phyloP scores from a whole-genome alignment of 1,284 basidiomycete species.

The Athelia sp. region DNA sequence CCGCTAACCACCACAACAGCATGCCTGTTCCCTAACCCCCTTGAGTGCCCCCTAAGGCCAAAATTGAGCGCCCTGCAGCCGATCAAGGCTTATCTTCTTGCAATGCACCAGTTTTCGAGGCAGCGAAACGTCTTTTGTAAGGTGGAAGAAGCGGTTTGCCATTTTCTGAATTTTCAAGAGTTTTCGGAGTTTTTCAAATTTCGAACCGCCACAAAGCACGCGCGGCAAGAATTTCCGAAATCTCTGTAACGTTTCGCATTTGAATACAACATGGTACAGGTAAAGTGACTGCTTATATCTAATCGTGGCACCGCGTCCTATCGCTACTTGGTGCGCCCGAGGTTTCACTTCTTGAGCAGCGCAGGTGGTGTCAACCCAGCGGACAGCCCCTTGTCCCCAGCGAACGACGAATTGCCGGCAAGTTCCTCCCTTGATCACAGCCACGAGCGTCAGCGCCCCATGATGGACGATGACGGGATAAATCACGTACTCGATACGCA shows the following conservation, averaged over 20 bases:
- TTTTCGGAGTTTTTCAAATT: too few relatives aligned
- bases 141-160: too few relatives aligned
- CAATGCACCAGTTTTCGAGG: too few relatives aligned
- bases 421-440: slow-evolving; percentile 67
- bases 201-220: neutral
- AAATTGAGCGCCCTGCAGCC: too few relatives aligned
- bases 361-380: slow-evolving; percentile 70
- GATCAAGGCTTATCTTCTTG: too few relatives aligned
- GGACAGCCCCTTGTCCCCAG: slow-evolving; percentile 78
- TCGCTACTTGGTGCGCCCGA: too few relatives aligned
- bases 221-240: neutral
- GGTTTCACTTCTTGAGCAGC: slow-evolving; percentile 65
- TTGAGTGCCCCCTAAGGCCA: too few relatives aligned
- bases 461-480: slow-evolving; percentile 26
- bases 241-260: neutral
- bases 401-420: slow-evolving; percentile 57
- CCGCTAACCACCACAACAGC: too few relatives aligned
- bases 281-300: neutral
- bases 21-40: too few relatives aligned
- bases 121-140: too few relatives aligned
- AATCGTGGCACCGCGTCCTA: neutral
- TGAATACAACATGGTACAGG: neutral
- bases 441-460: slow-evolving; percentile 40
- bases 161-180: too few relatives aligned
- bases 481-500: slow-evolving; percentile 80